A percentile compares a stretch with the other conserved stretches of the same genome.
Evolutionary conservation across 257 asterid species (phyloP).

Genomic region (Eucommia ulmoides): DNA sequence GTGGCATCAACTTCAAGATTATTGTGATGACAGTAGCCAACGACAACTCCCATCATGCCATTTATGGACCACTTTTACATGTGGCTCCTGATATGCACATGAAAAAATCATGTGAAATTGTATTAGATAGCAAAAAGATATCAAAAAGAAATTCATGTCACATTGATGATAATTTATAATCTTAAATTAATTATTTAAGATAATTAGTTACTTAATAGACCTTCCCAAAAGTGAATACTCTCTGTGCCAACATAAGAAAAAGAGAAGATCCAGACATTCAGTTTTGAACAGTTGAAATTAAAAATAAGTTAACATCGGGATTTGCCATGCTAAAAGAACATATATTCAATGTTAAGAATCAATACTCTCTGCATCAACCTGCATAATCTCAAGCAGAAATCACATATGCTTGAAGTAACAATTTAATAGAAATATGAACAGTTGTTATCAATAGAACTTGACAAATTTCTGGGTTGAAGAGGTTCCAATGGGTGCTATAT

Average conservation of each 20-base stretch:
- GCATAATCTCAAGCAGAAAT: not conserved
- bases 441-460: not conserved
- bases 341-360: too few species aligned
- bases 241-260: conserved; percentile 15
- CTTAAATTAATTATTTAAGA: too few species aligned
- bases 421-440: not conserved
- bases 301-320: not conserved
- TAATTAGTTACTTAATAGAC: too few species aligned
- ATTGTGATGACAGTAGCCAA: too few species aligned
- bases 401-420: not conserved
- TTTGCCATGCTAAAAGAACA: not conserved
- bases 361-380: not conserved
- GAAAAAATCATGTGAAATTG: too few species aligned
- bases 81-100: too few species aligned
- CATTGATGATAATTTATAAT: too few species aligned
- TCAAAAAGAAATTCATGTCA: too few species aligned
- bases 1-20: too few species aligned
- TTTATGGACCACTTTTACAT: too few species aligned
- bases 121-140: too few species aligned
- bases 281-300: not conserved
- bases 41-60: too few species aligned
- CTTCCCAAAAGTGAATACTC: conserved; percentile 87
- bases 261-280: not conserved
- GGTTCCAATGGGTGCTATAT: not conserved
- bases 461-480: not conserved